Conservation (phyloP, 2,329 filamentous ascomycete genomes). For the Fusarium humuli region DNA sequence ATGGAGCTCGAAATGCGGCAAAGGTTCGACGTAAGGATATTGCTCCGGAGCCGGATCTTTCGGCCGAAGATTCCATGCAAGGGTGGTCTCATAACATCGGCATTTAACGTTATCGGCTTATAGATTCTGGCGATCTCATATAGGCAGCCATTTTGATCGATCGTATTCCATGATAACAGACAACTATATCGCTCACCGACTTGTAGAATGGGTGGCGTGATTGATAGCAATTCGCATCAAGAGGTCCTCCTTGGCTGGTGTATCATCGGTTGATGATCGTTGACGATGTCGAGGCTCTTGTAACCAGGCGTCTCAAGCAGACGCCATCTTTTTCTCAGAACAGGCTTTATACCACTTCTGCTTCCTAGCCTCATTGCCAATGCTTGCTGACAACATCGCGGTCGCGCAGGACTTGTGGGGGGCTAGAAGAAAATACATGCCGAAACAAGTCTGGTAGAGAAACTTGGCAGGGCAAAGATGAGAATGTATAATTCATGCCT, state of each 20-base stretch:
- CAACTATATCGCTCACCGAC: not conserved
- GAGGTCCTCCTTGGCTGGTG: not conserved
- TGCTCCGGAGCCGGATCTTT: slow-evolving; percentile 1
- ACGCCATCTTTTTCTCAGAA: not conserved
- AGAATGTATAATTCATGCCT: not conserved
- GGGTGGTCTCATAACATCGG: not conserved
- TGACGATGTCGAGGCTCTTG: not conserved
- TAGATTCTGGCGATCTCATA: not conserved
- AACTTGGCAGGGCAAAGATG: not conserved
- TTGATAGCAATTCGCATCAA: not conserved
- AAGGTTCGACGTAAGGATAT: not conserved
- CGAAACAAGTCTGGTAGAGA: not conserved
- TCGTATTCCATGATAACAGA: not conserved
- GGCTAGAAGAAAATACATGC: not conserved
- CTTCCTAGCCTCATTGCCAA: not conserved
- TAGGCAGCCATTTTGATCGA: not conserved
- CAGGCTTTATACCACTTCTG: not conserved
- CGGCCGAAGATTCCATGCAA: slow-evolving; percentile 1
- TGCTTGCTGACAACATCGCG: not conserved
- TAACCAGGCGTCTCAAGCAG: not conserved
- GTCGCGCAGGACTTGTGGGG: not conserved
- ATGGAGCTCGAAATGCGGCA: not conserved
- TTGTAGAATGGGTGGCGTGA: not conserved
- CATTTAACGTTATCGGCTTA: not conserved
- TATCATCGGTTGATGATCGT: not conserved